Conservation (phyloP, 805 yeast species). For the Myxozyma mucilagina region DNA sequence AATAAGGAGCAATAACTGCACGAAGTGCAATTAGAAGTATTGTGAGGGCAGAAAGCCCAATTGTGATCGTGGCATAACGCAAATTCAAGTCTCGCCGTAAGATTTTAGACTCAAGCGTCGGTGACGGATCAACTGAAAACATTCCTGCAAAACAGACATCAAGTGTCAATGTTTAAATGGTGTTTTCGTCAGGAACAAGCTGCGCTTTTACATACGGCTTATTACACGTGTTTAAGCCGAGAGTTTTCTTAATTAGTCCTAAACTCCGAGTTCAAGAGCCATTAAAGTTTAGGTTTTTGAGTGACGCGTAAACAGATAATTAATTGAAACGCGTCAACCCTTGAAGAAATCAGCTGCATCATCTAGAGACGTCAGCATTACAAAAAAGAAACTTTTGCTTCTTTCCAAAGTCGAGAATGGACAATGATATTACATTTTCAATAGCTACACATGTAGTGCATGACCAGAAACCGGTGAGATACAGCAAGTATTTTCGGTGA, state of each 20-base stretch:
- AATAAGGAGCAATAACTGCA: neutral
- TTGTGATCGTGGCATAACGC: slow-evolving; percentile 6
- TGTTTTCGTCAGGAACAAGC: neutral
- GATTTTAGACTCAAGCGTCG: slow-evolving; percentile 6
- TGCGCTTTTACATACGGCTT: neutral
- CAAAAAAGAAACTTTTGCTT: neutral
- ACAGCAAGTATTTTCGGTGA: neutral
- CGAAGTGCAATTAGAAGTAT: slow-evolving; percentile 10
- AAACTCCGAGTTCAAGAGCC: neutral
- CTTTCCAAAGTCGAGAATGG: neutral
- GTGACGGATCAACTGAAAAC: slow-evolving; percentile 13
- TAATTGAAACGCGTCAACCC: neutral
- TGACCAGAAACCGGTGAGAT: slow-evolving; percentile 22
- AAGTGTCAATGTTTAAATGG: neutral
- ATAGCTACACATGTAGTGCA: slow-evolving; percentile 22
- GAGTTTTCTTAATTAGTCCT: neutral
- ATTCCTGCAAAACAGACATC: neutral
- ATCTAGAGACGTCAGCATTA: neutral
- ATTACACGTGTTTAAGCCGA: neutral
- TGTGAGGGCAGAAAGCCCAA: slow-evolving; percentile 4
- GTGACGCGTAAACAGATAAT: neutral
- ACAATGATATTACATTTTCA: neutral
- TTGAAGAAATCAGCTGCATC: too few species aligned
- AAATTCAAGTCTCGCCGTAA: slow-evolving; percentile 9
- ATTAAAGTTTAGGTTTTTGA: neutral